Evolutionary conservation across 73 alveolate species (phyloP), one percentile per base, ranked within the genome.

Genomic region (Paramecium caudatum): DNA sequence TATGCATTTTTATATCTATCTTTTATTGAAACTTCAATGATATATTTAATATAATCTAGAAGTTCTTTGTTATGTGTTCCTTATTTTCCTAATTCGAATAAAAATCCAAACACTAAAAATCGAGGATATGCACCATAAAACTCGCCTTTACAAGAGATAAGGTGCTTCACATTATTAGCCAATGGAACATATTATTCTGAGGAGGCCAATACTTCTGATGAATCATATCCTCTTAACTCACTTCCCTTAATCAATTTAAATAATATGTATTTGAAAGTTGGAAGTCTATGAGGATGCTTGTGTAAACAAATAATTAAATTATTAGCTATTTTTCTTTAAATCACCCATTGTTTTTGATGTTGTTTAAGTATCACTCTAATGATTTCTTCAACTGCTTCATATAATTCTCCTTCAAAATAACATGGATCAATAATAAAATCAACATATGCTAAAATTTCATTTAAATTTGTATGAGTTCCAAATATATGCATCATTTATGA

Each of bases 181-280:
- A 86, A 62, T 43, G 93, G 93, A 2, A 86, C 84, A 45, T 63
- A 70, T 37, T 62, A 39, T 15, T 86, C 93, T 37, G 46, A 49
- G 17, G 41, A 36, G 10, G 16, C n/a, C 45, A 86, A 63, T 6
- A 62, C 65, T 27, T 49, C 84, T 4, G 63, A 30, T 10, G 74
- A 47, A 86, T 86, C 93, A 86, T 62, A 86, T 12, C 93, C 93
- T 86, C 93, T 86, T 10, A 46, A 61, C 65, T 86, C 93, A 33
- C 68, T 86, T 0, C 63, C 62, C 32, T 86, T 86, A 6, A 86
- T 86, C 19, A 86, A 37, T 36, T 78, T 86, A 63, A 62, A 86
- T 30, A 86, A 19, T 0, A 78, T 43, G 10, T 37, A 47, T 12
- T 86, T 41, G 46, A 86, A 86, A 33, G 70, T 36, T 0, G 80